These are phyloP conservation scores for Leccinum cinnamomeum DNA, from an alignment of 1,284 basidiomycete genomes.

Conservation along the genomic window DNA sequence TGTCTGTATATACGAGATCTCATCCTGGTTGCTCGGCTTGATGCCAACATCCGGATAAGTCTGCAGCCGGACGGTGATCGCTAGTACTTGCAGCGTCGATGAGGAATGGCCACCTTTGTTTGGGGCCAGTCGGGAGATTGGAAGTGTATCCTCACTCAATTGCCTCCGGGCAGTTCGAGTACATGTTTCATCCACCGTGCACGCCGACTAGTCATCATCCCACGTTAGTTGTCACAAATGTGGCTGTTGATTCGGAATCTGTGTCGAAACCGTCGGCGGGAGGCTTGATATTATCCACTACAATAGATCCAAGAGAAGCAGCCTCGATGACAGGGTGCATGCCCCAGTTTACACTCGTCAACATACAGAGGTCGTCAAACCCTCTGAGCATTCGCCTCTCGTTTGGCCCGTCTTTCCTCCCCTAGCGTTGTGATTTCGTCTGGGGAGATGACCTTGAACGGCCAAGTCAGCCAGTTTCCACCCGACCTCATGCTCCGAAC, in stretches of 20 bases:
- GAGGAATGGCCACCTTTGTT: too few species aligned
- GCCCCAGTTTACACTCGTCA: background rate
- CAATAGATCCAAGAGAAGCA: background rate
- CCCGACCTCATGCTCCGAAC: constrained; percentile 51
- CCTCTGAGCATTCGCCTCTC: constrained; percentile 6
- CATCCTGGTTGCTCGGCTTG: too few species aligned
- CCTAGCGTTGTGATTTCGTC: constrained; percentile 47
- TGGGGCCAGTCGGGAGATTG: too few species aligned
- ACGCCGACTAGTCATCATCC: background rate
- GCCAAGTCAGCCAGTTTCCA: constrained; percentile 61
- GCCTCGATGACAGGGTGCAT: background rate
- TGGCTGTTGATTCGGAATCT: background rate
- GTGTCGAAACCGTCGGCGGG: too few species aligned
- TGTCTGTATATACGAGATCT: too few species aligned
- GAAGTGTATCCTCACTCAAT: background rate
- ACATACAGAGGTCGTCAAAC: background rate
- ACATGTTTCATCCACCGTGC: background rate
- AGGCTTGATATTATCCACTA: background rate
- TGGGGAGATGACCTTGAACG: constrained; percentile 52
- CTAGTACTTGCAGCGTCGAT: too few species aligned
- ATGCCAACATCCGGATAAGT: too few species aligned
- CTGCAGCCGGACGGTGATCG: too few species aligned
- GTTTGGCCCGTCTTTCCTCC: constrained; percentile 40
- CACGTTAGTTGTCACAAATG: background rate
- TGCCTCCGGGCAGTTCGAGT: background rate